Conservation (phyloP, 768 basidiomycete species). For the Podaxis rugospora region DNA sequence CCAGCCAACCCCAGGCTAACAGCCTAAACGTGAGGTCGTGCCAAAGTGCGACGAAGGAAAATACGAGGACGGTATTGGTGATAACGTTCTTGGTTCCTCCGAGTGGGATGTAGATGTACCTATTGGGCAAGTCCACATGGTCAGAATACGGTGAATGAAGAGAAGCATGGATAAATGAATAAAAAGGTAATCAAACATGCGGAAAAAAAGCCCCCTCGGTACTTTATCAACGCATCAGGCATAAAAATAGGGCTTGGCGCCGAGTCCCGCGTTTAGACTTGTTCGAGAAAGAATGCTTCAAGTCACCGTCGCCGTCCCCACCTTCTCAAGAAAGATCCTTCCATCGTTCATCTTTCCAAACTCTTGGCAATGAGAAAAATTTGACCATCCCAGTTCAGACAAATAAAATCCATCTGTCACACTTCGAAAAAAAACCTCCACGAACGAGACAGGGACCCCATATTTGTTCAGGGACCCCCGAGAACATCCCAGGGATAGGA, state of each 20-base stretch:
- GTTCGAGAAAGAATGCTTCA: not conserved
- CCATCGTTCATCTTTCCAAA: not conserved
- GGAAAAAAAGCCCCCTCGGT: not conserved
- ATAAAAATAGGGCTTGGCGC: not conserved
- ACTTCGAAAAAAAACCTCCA: not conserved
- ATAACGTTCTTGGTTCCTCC: slow-evolving; percentile 60
- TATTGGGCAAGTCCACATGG: slow-evolving; percentile 23
- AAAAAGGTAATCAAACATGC: not conserved
- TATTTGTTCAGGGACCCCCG: not conserved
- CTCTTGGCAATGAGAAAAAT: not conserved
- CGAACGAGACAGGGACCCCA: not conserved
- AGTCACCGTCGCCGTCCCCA: not conserved
- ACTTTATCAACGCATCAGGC: not conserved
- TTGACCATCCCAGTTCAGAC: not conserved
- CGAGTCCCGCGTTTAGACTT: not conserved
- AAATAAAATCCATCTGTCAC: not conserved
- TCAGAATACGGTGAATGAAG: not conserved
- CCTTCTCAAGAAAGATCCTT: not conserved
- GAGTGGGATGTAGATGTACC: slow-evolving; percentile 93
- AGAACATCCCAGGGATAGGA: not conserved
- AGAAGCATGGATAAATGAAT: slow-evolving; percentile 4
- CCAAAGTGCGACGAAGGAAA: slow-evolving; percentile 97
- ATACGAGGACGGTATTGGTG: slow-evolving; percentile 72
- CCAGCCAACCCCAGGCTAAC: slow-evolving; percentile 95
- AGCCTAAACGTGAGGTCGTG: slow-evolving; percentile 88